Conservation (phyloP, 2,329 filamentous ascomycete genomes). For the Biscogniauxia sp. region DNA sequence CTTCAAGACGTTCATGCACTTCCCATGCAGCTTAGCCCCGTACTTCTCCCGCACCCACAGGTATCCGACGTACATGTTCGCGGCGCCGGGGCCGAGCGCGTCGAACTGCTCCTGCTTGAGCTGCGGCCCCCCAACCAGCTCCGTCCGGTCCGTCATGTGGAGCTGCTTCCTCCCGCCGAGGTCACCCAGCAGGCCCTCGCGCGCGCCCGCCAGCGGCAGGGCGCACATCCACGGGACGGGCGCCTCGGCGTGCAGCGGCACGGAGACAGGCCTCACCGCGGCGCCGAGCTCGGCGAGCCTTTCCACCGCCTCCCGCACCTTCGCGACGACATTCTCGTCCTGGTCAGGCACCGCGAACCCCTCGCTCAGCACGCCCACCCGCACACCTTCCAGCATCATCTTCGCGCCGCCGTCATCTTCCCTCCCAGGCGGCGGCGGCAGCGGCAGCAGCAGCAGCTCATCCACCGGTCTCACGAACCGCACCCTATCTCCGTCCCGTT, state of each 20-base stretch:
- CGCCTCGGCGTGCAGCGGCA: slow-evolving; percentile 29
- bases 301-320: slow-evolving; percentile 25
- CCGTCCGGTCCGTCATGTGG: slow-evolving; percentile 24
- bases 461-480: slow-evolving; percentile 20
- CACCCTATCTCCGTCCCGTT: slow-evolving; percentile 14
- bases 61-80: slow-evolving; percentile 24
- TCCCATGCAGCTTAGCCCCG: slow-evolving; percentile 22
- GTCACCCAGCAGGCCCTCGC: slow-evolving; percentile 21
- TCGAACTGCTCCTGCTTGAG: slow-evolving; percentile 28
- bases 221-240: slow-evolving; percentile 21
- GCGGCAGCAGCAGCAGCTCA: too few species aligned
- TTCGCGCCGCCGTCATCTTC: too few species aligned
- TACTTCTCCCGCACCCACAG: slow-evolving; percentile 26
- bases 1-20: slow-evolving; percentile 25
- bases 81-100: slow-evolving; percentile 24
- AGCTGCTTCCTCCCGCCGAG: slow-evolving; percentile 23
- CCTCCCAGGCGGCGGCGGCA: too few species aligned
- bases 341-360: slow-evolving; percentile 26
- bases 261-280: slow-evolving; percentile 25
- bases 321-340: slow-evolving; percentile 23
- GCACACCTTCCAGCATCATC: slow-evolving; percentile 26
- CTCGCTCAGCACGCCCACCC: slow-evolving; percentile 31
- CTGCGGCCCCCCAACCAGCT: slow-evolving; percentile 18
- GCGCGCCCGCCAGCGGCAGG: slow-evolving; percentile 17
- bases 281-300: slow-evolving; percentile 29